Evolutionary conservation across 305 asterid genomes (phyloP), one percentile per base, ranked within the genome.

Genomic region (Fraxinus ornus): DNA sequence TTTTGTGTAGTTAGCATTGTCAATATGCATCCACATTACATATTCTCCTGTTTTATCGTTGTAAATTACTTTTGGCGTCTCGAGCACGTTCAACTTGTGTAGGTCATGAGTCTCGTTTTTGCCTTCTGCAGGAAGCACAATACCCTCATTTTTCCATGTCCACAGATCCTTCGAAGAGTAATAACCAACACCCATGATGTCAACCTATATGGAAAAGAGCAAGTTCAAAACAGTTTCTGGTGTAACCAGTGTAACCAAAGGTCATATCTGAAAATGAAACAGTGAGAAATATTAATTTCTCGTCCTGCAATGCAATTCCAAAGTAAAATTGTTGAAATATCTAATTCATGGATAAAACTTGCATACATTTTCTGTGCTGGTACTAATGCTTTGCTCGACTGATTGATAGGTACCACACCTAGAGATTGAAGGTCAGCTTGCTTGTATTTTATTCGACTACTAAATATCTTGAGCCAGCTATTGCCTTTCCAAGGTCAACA

Each of bases 1-100:
- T 86, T 94, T 93, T 39, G 98, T 97, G 89, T 97, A 97, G 91
- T 93, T 93, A 2, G 90, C 79, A 66, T 97, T 95, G 28, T 97
- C 98, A 2, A 97, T 86, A 89, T 94, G 99, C 99, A 94, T 97
- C 99, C 98, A 97, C 99, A 94, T 97, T 37, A 94, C 92, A 7
- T 91, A 97, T 81, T 90, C 91, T 21, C 78, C 81, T 0, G 97
- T 94, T 55, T 86, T 90, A 33, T 89, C 93, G 99, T n/a, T n/a
- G n/a, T n/a, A n/a, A n/a, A n/a, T n/a, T n/a, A n/a, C n/a, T n/a
- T n/a, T n/a, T n/a, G n/a, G 99, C 89, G 98, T 86, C 89, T 97
- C 98, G 9, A 97, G 92, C 75, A 97, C 97, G 7, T 97, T 97
- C 77, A 84, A 88, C 78, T 82, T 90, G 94, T 93, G 90, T 79